Evolutionary conservation across 331 rosid genomes (phyloP).

Genomic region (Pyracantha coccinea): DNA sequence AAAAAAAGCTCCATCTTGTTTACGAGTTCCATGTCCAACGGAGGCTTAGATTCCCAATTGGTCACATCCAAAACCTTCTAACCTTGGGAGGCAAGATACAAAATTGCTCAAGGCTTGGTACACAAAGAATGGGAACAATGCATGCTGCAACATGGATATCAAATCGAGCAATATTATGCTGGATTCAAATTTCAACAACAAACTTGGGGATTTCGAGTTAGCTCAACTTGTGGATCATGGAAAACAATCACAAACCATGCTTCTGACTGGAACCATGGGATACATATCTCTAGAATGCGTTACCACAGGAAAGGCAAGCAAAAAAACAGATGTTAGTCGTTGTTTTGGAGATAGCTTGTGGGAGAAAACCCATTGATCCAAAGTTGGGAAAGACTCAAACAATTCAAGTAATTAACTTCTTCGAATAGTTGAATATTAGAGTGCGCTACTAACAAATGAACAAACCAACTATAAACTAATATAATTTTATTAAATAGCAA

Average conservation of each 20-base stretch:
- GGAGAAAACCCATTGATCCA: background rate
- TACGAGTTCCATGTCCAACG: background rate
- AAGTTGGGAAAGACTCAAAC: background rate
- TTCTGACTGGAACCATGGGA: background rate
- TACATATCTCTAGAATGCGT: background rate
- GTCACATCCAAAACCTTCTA: background rate
- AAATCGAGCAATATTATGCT: slow-evolving; percentile 13
- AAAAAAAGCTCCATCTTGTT: background rate
- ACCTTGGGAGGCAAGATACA: slow-evolving; percentile 6
- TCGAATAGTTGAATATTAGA: no score
- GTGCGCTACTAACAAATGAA: no score
- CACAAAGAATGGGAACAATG: slow-evolving; percentile 8
- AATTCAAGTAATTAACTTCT: slow-evolving; percentile 1
- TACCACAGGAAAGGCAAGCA: background rate
- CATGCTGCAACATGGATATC: background rate
- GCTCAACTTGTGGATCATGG: background rate
- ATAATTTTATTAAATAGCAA: no score
- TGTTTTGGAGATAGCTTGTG: background rate
- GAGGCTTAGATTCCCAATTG: background rate
- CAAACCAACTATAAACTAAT: no score
- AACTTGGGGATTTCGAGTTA: slow-evolving; percentile 11
- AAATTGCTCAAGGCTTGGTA: slow-evolving; percentile 3
- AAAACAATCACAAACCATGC: background rate
- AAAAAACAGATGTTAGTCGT: background rate
- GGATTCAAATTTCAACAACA: slow-evolving; percentile 5